These are phyloP conservation scores for Coccomyxa subellipsoidea DNA, from an alignment of 163 green algal genomes.

Conservation along the genomic window DNA sequence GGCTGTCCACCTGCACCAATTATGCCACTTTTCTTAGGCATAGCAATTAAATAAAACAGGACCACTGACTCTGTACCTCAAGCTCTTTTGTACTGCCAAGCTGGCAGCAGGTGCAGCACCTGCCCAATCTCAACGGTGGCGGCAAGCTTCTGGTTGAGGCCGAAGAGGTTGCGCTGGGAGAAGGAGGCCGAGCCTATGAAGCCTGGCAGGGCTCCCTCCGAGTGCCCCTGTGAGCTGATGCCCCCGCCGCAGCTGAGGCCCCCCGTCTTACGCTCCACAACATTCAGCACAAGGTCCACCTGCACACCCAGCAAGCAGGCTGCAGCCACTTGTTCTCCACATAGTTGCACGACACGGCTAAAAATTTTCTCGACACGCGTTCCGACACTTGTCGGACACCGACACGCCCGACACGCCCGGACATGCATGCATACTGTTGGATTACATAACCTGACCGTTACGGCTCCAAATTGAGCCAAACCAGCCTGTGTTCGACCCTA, in stretches of 20 bases:
- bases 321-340: no score
- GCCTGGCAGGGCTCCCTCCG: slow-evolving; percentile 68
- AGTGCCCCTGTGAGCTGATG: slow-evolving; percentile 51
- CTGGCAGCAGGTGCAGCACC: slow-evolving; percentile 12
- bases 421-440: neutral
- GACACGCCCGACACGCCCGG: no score
- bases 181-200: slow-evolving; percentile 84
- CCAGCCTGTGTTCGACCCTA: no score
- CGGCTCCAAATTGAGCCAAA: no score
- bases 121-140: slow-evolving; percentile 80
- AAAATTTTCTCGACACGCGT: no score
- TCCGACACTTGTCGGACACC: no score
- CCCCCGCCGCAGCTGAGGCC: slow-evolving; percentile 83
- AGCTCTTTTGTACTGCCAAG: no score
- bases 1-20: slow-evolving; percentile 61
- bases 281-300: slow-evolving; percentile 84
- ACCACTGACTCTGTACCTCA: no score
- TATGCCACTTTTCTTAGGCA: no score
- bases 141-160: slow-evolving; percentile 85
- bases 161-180: slow-evolving; percentile 77
- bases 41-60: no score
- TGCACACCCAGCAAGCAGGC: slow-evolving; percentile 21
- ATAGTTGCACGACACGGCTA: no score
- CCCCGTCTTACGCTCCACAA: slow-evolving; percentile 85
- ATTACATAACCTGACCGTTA: no score